phyloP scores from a whole-genome alignment of 352 stramenopile species.

The Bremia lactucae region DNA sequence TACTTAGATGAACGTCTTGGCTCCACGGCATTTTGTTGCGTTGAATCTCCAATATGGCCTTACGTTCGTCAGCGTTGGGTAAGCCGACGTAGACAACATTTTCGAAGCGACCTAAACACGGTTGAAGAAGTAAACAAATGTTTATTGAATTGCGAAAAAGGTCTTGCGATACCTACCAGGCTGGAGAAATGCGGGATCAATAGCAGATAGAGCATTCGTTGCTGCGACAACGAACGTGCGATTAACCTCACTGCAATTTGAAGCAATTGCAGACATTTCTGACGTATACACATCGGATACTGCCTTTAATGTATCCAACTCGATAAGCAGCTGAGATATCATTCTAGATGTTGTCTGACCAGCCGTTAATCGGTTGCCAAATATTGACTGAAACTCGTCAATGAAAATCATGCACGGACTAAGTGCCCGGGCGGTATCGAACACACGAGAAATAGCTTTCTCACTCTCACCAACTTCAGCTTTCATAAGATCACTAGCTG shows the following conservation, averaged over 20 bases:
- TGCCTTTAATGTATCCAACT: slow-evolving; percentile 64
- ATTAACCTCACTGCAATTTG: slow-evolving; percentile 11
- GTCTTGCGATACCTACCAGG: slow-evolving; percentile 30
- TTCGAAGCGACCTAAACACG: slow-evolving; percentile 66
- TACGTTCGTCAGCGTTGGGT: slow-evolving; percentile 37
- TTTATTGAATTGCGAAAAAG: too few species aligned
- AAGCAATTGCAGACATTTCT: neutral
- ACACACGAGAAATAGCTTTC: slow-evolving; percentile 60
- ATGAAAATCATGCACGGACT: slow-evolving; percentile 84
- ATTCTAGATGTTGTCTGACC: slow-evolving; percentile 72
- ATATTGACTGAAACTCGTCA: slow-evolving; percentile 82
- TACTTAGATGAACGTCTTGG: slow-evolving; percentile 30
- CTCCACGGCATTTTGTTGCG: slow-evolving; percentile 61
- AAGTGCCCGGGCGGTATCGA: slow-evolving; percentile 55
- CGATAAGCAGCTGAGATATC: slow-evolving; percentile 79
- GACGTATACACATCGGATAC: slow-evolving; percentile 40
- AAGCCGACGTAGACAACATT: slow-evolving; percentile 73
- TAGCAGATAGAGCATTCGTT: slow-evolving; percentile 63
- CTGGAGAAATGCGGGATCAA: slow-evolving; percentile 75
- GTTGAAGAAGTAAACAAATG: neutral
- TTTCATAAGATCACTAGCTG: slow-evolving; percentile 70
- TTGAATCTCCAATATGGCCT: slow-evolving; percentile 59
- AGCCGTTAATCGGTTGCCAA: slow-evolving; percentile 62
- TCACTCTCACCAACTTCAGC: slow-evolving; percentile 79
- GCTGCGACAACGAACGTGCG: slow-evolving; percentile 75